Base-by-base conservation (phyloP, 441 rosid genomes). In the Breynia disticha region DNA sequence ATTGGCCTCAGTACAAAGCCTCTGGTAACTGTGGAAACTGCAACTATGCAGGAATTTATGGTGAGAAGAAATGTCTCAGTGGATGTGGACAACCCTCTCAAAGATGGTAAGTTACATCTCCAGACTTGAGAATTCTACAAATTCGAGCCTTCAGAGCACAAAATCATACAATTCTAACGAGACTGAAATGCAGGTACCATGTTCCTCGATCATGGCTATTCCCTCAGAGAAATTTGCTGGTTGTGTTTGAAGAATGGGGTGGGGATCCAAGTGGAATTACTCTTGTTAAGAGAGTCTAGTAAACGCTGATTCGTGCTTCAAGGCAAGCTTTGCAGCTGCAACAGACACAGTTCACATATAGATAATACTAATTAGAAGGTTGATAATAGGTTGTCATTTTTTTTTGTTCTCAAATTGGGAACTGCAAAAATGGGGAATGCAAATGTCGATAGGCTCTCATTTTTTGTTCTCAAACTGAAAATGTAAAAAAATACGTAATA, bases 71-170 rank as follows among this genome's bases (percentile, higher is more conserved):
- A 57, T 93, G 99, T 59, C 59, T 79, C 67, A 76, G 74, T 50
- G 81, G 80, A 53, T 93, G 99, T 28, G 99, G 99, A 56, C 85
- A 84, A 70, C 79, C 99, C 64, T 84, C 97, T 46, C 99, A 93
- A 56, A 81, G 81, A 83, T 81, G 99, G 99, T 90, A 65, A 74
- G 52, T 15, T 24, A 24, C 45, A 9, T 24, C 7, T 3, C 3
- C 4, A 24, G 32, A 24, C 32, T 24, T 7, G 32, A 24, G 4
- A 24, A 24, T 2, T 3, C 7, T 24, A 7, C 32, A 24, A 24
- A 24, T 24, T 24, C 32, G 32, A 24, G 7, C 32, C 32, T 7
- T 24, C 32, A 24, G 3, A 24, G 32, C 32, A 24, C 32, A 24
- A 24, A 24, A 24, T 24, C 32, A 24, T 24, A 24, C 32, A 2